Conservation (phyloP, 1,284 basidiomycete genomes). For the Boletellus dicymbophilus region DNA sequence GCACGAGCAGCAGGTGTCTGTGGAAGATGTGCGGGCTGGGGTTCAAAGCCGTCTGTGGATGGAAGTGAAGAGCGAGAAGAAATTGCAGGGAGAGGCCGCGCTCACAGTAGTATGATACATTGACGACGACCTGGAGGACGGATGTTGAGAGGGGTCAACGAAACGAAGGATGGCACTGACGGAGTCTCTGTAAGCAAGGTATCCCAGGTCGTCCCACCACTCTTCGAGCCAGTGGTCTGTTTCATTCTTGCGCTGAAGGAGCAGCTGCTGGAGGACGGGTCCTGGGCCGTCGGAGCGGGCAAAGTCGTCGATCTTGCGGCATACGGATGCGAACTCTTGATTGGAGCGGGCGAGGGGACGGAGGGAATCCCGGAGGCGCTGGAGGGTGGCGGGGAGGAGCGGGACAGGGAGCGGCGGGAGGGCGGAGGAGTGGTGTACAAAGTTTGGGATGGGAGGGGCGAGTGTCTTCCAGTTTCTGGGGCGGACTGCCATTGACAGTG, state of each 20-base stretch:
- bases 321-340: constrained; percentile 54
- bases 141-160: not conserved
- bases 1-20: constrained; percentile 69
- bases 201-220: constrained; percentile 80
- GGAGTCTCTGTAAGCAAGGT: constrained; percentile 75
- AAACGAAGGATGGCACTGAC: constrained; percentile 40
- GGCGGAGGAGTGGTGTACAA: constrained; percentile 14
- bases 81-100: not conserved
- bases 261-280: constrained; percentile 55
- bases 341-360: constrained; percentile 64
- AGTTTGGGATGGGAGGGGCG: constrained; percentile 28
- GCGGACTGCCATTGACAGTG: too few relatives aligned
- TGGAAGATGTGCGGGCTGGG: constrained; percentile 59
- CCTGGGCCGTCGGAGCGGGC: constrained; percentile 39
- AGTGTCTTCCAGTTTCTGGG: constrained; percentile 29
- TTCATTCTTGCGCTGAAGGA: constrained; percentile 51
- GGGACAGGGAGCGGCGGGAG: constrained; percentile 70
- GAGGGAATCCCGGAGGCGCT: constrained; percentile 59
- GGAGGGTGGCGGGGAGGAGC: constrained; percentile 55
- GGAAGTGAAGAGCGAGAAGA: not conserved
- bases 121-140: constrained; percentile 64
- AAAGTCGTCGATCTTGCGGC: constrained; percentile 66
- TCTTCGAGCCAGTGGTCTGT: constrained; percentile 75
- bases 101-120: constrained; percentile 84
- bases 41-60: constrained; percentile 68